Percentiles rank a stretch among this genome's conserved stretches.
Conservation (phyloP, 352 stramenopile species). For the Phytophthora pinifolia region DNA sequence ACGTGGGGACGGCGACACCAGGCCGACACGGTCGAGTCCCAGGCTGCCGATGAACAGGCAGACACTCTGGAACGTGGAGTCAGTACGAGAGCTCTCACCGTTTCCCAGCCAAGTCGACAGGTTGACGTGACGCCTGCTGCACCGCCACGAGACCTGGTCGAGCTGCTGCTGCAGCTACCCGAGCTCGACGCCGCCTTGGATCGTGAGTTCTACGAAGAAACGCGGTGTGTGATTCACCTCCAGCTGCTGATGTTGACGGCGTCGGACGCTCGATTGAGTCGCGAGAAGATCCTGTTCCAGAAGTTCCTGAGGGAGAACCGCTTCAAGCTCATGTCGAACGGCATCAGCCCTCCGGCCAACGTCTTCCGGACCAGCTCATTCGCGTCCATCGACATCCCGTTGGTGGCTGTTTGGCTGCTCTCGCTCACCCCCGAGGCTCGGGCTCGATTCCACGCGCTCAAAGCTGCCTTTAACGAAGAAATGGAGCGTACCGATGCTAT, state of each 20-base stretch:
- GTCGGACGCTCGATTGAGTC: slow-evolving; percentile 82
- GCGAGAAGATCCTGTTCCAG: slow-evolving; percentile 92
- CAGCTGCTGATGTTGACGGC: slow-evolving; percentile 90
- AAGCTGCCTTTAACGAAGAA: slow-evolving; percentile 86
- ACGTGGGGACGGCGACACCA: slow-evolving; percentile 15
- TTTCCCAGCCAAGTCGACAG: neutral
- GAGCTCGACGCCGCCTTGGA: slow-evolving; percentile 77
- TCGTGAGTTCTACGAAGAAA: slow-evolving; percentile 87
- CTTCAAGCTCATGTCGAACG: slow-evolving; percentile 94
- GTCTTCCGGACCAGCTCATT: slow-evolving; percentile 91
- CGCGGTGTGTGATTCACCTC: slow-evolving; percentile 90
- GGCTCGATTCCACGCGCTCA: slow-evolving; percentile 87
- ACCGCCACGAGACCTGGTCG: slow-evolving; percentile 56
- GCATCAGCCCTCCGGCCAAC: slow-evolving; percentile 88
- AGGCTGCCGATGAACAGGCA: slow-evolving; percentile 9
- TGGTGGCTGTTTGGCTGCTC: slow-evolving; percentile 90
- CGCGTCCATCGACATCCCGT: slow-evolving; percentile 87
- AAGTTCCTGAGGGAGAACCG: slow-evolving; percentile 94
- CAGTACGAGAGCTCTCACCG: slow-evolving; percentile 1
- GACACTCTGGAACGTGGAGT: slow-evolving; percentile 27
- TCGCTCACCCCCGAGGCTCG: slow-evolving; percentile 83
- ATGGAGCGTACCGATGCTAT: slow-evolving; percentile 81
- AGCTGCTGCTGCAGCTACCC: slow-evolving; percentile 60
- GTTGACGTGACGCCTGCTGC: slow-evolving; percentile 13
- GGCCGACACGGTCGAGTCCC: neutral